phyloP scores from a whole-genome alignment of 257 asterid genomes.

The Salvia miltiorrhiza region DNA sequence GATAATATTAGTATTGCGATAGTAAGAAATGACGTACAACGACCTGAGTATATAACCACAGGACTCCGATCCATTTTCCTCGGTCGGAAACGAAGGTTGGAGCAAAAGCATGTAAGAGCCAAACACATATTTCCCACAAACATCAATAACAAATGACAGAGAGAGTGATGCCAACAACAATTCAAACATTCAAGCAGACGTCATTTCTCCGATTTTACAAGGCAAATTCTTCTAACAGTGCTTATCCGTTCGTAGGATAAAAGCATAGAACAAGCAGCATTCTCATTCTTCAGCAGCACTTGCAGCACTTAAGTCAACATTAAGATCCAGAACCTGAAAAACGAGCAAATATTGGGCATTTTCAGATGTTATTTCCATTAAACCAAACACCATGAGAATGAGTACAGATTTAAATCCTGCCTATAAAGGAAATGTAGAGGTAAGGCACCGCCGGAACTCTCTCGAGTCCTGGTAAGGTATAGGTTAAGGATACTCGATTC shows the following conservation, averaged over 20 bases:
- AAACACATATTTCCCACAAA: constrained; percentile 11
- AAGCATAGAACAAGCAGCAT: constrained; percentile 11
- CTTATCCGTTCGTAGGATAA: constrained; percentile 9
- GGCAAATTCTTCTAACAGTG: constrained; percentile 20
- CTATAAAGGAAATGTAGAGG: not conserved
- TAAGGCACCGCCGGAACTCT: not conserved
- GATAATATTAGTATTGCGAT: no score
- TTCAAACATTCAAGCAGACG: not conserved
- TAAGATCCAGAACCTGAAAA: constrained; percentile 50
- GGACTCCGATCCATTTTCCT: no score
- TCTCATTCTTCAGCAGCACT: constrained; percentile 60
- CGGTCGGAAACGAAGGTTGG: not conserved
- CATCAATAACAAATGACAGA: not conserved
- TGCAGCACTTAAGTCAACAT: constrained; percentile 56
- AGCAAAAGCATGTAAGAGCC: not conserved
- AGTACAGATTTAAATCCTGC: not conserved
- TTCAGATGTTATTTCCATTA: not conserved
- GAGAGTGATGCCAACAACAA: constrained; percentile 17
- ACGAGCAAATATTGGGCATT: not conserved
- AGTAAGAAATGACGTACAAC: no score
- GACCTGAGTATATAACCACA: not conserved
- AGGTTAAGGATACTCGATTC: constrained; percentile 1
- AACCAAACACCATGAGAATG: not conserved
- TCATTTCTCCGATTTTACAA: constrained; percentile 19
- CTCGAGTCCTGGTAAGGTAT: not conserved